phyloP scores from a whole-genome alignment of 352 stramenopile genomes.

The Hyaloperonospora brassicae region DNA sequence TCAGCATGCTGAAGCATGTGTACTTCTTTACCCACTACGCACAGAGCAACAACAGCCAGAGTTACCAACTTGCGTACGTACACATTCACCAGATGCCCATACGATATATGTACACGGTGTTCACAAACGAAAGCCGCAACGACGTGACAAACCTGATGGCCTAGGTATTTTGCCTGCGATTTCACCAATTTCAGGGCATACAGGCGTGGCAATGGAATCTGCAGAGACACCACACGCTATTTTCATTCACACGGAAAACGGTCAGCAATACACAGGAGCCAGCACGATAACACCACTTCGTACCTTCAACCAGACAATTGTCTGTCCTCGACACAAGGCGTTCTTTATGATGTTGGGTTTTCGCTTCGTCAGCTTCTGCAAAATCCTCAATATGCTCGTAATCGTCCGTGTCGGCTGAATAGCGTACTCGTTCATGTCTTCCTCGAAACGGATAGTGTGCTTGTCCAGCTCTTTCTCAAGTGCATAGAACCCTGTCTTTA shows the following conservation, averaged over 20 bases:
- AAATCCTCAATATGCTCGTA: slow-evolving; percentile 64
- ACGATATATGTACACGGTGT: background rate
- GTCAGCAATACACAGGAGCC: background rate
- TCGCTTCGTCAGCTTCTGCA: slow-evolving; percentile 80
- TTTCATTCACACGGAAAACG: background rate
- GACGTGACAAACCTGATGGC: slow-evolving; percentile 43
- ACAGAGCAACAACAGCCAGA: slow-evolving; percentile 10
- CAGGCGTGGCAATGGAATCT: slow-evolving; percentile 50
- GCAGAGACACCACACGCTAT: slow-evolving; percentile 63
- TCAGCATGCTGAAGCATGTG: slow-evolving; percentile 70
- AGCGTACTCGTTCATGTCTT: slow-evolving; percentile 64
- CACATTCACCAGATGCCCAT: background rate
- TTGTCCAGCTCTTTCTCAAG: slow-evolving; percentile 61
- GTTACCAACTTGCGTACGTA: background rate
- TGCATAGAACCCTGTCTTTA: slow-evolving; percentile 43
- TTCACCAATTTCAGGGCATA: slow-evolving; percentile 83
- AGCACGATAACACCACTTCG: slow-evolving; percentile 4
- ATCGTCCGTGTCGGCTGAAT: slow-evolving; percentile 63
- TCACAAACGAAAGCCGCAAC: background rate
- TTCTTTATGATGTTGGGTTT: slow-evolving; percentile 83
- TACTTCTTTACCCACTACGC: slow-evolving; percentile 78
- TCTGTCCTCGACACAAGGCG: slow-evolving; percentile 56
- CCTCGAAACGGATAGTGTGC: slow-evolving; percentile 46
- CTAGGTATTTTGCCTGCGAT: slow-evolving; percentile 77
- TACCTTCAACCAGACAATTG: slow-evolving; percentile 79